Base-by-base conservation (phyloP, 2,329 filamentous ascomycete species). In the Fusarium oxysporum region DNA sequence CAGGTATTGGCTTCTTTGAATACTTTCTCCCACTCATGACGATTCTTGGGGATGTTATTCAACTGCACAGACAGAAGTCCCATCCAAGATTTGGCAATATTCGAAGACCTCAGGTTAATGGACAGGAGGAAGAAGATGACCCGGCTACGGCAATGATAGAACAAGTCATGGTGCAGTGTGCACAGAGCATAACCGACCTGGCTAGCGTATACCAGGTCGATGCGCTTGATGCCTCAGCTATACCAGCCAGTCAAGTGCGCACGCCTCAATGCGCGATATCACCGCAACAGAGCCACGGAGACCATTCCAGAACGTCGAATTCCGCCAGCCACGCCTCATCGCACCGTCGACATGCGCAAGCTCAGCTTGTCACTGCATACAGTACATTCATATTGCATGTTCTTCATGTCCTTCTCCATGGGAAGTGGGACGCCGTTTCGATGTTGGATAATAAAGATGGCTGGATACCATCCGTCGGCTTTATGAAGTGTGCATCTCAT, bases 371-470 rank as follows among this genome's bases (percentile, higher is more conserved):
- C 11, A 54, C 56, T 7, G 56, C 56, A 25, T 59, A 59, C 17
- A 59, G 56, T n/a, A 59, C 35, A 8, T 59, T 59, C 17, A 59
- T 59, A 14, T 12, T 59, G 0, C 56, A 59, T 5, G 56, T 59
- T 2, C 44, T 59, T 14, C 56, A 59, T n/a, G 56, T 59, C 12
- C 33, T 59, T 11, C 35, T 59, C 0, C 45, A 59, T 0, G 56
- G 56, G 0, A 59, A 59, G 3, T 59, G 56, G 56, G 56, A 59
- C 8, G 56, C 45, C 3, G 56, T 40, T 1, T 59, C 56, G 0
- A 59, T 59, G 56, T 13, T 59, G 16, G 56, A 59, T 30, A 59
- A 59, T 5, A 59, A 40, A 21, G 56, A 59, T 25, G 56, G 56
- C 17, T 59, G 56, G 56, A 59, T 59, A 23, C 33, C 56, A 25